These are phyloP conservation scores for Neonectria magnoliae DNA, from an alignment of 2,329 filamentous ascomycete genomes.

Conservation along the genomic window DNA sequence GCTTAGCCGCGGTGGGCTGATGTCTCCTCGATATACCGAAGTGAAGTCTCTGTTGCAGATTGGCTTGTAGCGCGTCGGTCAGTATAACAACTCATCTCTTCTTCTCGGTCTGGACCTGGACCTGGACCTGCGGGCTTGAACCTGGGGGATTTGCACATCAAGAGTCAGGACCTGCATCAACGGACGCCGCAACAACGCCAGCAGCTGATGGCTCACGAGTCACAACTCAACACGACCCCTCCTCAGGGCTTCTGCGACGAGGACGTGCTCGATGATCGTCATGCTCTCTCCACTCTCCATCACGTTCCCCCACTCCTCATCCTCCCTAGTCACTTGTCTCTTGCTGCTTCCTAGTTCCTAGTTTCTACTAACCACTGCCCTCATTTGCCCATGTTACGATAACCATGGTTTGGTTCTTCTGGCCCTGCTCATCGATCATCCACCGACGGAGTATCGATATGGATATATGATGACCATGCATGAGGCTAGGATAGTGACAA, in stretches of 20 bases:
- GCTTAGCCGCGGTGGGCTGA: neutral
- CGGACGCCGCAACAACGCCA: neutral
- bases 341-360: neutral
- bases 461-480: conserved; percentile 15
- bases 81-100: neutral
- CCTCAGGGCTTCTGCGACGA: neutral
- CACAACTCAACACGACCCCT: neutral
- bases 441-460: conserved; percentile 1
- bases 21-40: neutral
- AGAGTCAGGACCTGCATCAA: conserved; percentile 36
- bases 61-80: neutral
- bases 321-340: neutral
- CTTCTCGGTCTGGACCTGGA: neutral
- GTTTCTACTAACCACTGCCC: neutral
- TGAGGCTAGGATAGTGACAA: conserved; percentile 17
- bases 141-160: conserved; percentile 32
- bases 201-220: neutral
- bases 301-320: neutral
- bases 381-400: neutral
- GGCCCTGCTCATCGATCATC: neutral
- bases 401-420: neutral
- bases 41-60: neutral
- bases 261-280: neutral
- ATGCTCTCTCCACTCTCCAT: neutral
- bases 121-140: neutral